Evolutionary conservation across 768 basidiomycete genomes (phyloP).

Genomic region (Suillus lakei): DNA sequence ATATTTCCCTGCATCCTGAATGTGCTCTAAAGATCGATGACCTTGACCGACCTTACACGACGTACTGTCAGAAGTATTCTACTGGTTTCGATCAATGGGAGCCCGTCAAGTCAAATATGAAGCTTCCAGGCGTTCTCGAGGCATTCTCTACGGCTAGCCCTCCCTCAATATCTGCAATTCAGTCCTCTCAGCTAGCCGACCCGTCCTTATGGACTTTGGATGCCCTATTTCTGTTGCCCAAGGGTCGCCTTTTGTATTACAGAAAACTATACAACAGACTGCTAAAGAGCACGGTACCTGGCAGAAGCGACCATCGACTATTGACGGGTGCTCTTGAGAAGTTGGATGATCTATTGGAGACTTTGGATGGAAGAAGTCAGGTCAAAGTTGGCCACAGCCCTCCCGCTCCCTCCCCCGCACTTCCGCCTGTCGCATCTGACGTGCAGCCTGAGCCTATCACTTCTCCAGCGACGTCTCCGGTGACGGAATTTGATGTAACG

Average conservation of each 20-base stretch:
- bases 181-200: constrained; percentile 39
- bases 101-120: constrained; percentile 76
- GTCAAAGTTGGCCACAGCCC: constrained; percentile 29
- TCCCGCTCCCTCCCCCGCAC: constrained; percentile 4
- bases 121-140: constrained; percentile 68
- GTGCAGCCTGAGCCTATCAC: constrained; percentile 2
- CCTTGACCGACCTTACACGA: constrained; percentile 83
- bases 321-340: constrained; percentile 81
- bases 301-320: constrained; percentile 84
- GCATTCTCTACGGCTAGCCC: constrained; percentile 71
- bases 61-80: constrained; percentile 74
- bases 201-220: constrained; percentile 81
- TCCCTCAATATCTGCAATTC: constrained; percentile 50
- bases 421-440: neutral
- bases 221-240: constrained; percentile 85
- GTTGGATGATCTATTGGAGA: constrained; percentile 72
- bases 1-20: constrained; percentile 13
- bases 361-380: constrained; percentile 62
- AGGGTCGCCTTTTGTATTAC: constrained; percentile 87
- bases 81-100: constrained; percentile 85
- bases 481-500: constrained; percentile 9
- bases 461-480: constrained; percentile 4
- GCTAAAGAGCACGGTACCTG: constrained; percentile 84
- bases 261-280: constrained; percentile 86
- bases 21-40: constrained; percentile 76